Evolutionary conservation across 306 rosid genomes (phyloP), one percentile per base, ranked within the genome.

Genomic region (Quercus suber): DNA sequence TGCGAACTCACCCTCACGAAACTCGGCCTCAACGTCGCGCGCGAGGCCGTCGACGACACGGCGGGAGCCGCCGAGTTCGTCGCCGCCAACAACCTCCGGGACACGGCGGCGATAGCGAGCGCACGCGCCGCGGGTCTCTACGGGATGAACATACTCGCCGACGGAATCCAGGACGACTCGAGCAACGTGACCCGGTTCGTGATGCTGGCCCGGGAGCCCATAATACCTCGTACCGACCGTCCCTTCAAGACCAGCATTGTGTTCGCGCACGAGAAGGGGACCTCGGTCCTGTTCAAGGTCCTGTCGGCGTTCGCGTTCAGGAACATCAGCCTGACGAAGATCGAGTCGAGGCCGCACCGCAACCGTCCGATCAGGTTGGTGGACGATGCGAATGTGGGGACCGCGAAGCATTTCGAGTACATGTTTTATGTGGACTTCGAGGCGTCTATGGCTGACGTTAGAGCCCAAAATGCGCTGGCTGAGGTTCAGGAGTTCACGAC

Each of bases 401-500:
- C 98, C 0, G 99, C 99, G 4, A 95, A 92, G 86, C 99, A 91
- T 71, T 95, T 95, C 81, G 97, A 92, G 86, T 95, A 95, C 76
- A 52, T 95, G 86, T 95, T 95, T 81, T 95, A 95, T 52, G 94
- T 95, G 0, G 99, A 95, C 80, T 95, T 95, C 73, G 99, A 95
- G 21, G 98, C 99, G 0, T 95, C 99, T 0, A 90, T 95, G 99
- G 99, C 99, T 8, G 99, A 95, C 13, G 89, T 90, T 1, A 86
- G 96, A 74, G 99, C 99, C 0, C 99, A 95, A 79, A 92, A 95
- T 43, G 99, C 99, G 3, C 56, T 95, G 69, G 97, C 99, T 1
- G 99, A 95, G 76, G 99, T 95, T 4, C 99, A 95, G 88, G 99
- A 95, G 55, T 95, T 92, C 88, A 95, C 99, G 1, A 92, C 99